These are phyloP conservation scores for Hygrophoropsis aurantiaca DNA, from an alignment of 768 basidiomycete genomes.

Conservation along the genomic window DNA sequence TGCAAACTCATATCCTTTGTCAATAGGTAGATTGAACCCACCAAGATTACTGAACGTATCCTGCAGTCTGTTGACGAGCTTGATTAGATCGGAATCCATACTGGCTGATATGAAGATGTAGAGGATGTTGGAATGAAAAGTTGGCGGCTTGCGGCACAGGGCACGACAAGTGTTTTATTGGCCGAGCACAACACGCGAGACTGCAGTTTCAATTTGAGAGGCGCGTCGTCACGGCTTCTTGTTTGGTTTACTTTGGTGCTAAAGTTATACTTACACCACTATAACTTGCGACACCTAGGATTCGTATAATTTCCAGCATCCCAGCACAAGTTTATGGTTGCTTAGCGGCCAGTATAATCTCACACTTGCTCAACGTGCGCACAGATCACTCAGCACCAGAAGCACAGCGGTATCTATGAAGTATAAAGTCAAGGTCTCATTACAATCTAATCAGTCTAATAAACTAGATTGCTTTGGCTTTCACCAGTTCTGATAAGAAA, in stretches of 20 bases:
- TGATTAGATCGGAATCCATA: slow-evolving; percentile 95
- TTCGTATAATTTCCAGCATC: too few relatives aligned
- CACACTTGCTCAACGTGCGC: too few relatives aligned
- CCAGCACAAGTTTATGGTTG: too few relatives aligned
- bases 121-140: neutral
- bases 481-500: slow-evolving; percentile 71
- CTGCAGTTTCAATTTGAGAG: slow-evolving; percentile 14
- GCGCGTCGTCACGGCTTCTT: slow-evolving; percentile 31
- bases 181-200: slow-evolving; percentile 14
- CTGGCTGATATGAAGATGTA: slow-evolving; percentile 7
- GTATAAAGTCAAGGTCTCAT: slow-evolving; percentile 3
- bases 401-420: too few relatives aligned
- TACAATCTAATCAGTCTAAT: slow-evolving; percentile 24
- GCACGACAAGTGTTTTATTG: neutral
- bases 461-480: slow-evolving; percentile 83
- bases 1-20: slow-evolving; percentile 3
- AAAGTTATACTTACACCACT: too few relatives aligned
- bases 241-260: slow-evolving; percentile 20
- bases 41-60: slow-evolving; percentile 89
- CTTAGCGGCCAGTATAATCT: too few relatives aligned
- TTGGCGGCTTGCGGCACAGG: slow-evolving; percentile 2
- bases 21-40: slow-evolving; percentile 35
- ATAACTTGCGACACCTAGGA: too few relatives aligned
- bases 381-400: too few relatives aligned
- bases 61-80: slow-evolving; percentile 93